Evolutionary conservation across 805 yeast genomes (phyloP), one percentile per base, ranked within the genome.

Genomic region (Ogataea sp.): DNA sequence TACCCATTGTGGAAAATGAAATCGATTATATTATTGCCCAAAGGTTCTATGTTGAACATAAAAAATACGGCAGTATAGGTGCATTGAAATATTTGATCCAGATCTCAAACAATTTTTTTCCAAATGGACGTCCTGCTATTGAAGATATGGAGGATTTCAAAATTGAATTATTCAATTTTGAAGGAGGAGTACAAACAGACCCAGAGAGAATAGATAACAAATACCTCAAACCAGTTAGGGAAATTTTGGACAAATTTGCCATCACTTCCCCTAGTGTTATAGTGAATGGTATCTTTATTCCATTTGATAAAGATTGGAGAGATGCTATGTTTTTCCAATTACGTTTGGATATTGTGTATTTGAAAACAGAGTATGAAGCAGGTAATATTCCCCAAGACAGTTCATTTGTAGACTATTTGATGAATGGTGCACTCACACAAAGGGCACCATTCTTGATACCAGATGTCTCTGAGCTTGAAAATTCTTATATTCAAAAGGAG

Each of bases 201-300:
- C 20, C 5, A 1, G 41, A 37, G 3, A 29, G 23, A 1, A 23
- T 38, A 15, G 43, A 42, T 10, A 13, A 16, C 13, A 28, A 39
- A 6, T 42, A 10, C 50, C 62, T 7, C 38, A 46, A 39, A 11
- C 50, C 42, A 29, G 34, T 45, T 18, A 41, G 43, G 1, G 15
- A 17, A n/a, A 53, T 72, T 35, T 37, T 54, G 8, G 35, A 49
- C 2, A 61, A 57, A 1, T 63, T 77, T 27, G 67, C 71, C 6
- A 57, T 80, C 21, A 49, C 50, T 0, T 53, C 56, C 1, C 79
- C 90, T 0, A 56, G 72, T 0, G 61, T 86, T 4, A 68, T 87
- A 37, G 74, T 77, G 23, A 83, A 90, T 56, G 97, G 97, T 33
- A 78, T 80, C 6, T 69, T 83, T 15, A 61, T 66, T 42, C 70